These are phyloP conservation scores for Mucuna pruriens DNA, from an alignment of 306 rosid species.

Conservation along the genomic window DNA sequence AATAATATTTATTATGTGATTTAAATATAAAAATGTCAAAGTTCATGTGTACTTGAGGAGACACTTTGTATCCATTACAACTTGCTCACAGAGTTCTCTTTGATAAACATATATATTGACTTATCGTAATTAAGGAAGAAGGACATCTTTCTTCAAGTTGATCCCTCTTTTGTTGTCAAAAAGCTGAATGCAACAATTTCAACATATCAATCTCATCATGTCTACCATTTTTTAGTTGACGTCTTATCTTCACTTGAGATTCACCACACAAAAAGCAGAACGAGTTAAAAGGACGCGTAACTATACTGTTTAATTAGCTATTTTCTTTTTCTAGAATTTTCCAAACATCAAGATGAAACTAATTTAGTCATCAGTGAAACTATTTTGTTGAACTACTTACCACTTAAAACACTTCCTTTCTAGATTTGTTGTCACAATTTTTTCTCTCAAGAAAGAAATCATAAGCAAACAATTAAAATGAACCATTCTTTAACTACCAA, in stretches of 20 bases:
- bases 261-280: conserved; percentile 24
- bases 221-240: conserved; percentile 28
- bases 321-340: not conserved
- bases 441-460: not conserved
- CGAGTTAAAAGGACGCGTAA: not conserved
- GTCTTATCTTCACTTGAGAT: conserved; percentile 31
- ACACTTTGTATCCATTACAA: not conserved
- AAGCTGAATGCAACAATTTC: conserved; percentile 31
- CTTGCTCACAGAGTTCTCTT: not conserved
- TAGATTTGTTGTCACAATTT: not conserved
- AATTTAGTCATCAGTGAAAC: not conserved
- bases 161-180: conserved; percentile 1
- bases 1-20: not conserved
- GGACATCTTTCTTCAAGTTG: conserved; percentile 4
- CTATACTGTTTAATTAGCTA: not conserved
- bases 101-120: conserved; percentile 2
- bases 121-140: conserved; percentile 21
- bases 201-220: conserved; percentile 11
- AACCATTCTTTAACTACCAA: not conserved
- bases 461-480: conserved; percentile 24
- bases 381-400: not conserved
- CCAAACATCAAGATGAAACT: not conserved
- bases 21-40: conserved; percentile 10
- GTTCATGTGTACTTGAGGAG: not conserved
- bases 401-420: not conserved